Conservation (phyloP, 2,329 filamentous ascomycete species). For the Cercospora nicotianae region DNA sequence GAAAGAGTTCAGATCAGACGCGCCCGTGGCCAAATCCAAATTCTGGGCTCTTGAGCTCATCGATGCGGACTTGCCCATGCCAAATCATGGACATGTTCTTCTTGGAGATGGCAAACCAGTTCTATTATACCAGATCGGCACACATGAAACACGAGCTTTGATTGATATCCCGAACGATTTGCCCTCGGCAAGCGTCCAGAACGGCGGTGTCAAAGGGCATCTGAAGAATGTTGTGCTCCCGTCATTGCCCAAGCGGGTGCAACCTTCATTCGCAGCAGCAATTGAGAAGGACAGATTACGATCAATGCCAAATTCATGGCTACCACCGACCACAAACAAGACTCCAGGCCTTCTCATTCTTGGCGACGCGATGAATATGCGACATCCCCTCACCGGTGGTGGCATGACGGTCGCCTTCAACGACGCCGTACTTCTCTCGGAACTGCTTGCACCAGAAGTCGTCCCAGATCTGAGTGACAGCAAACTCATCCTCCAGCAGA, state of each 20-base stretch:
- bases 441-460: constrained; percentile 67
- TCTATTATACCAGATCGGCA: constrained; percentile 94
- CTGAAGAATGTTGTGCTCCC: constrained; percentile 78
- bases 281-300: constrained; percentile 75
- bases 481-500: constrained; percentile 63
- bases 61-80: constrained; percentile 75
- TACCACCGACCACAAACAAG: constrained; percentile 74
- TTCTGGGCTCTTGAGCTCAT: constrained; percentile 94
- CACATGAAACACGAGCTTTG: constrained; percentile 86
- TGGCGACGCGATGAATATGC: constrained; percentile 98
- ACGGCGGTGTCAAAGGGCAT: constrained; percentile 83
- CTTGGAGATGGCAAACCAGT: constrained; percentile 76
- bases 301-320: constrained; percentile 94
- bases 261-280: constrained; percentile 71
- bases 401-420: constrained; percentile 98
- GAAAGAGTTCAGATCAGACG: constrained; percentile 68
- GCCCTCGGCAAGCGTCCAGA: constrained; percentile 68
- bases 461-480: constrained; percentile 71
- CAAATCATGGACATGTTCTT: constrained; percentile 81
- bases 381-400: constrained; percentile 94
- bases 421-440: constrained; percentile 76
- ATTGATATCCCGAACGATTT: constrained; percentile 81
- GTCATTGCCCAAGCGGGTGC: constrained; percentile 68
- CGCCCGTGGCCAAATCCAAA: constrained; percentile 73
- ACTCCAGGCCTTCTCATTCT: constrained; percentile 75